Evolutionary conservation across 169 alveolate species (phyloP), one percentile per base, ranked within the genome.

Genomic region (Cryptosporidium canis): DNA sequence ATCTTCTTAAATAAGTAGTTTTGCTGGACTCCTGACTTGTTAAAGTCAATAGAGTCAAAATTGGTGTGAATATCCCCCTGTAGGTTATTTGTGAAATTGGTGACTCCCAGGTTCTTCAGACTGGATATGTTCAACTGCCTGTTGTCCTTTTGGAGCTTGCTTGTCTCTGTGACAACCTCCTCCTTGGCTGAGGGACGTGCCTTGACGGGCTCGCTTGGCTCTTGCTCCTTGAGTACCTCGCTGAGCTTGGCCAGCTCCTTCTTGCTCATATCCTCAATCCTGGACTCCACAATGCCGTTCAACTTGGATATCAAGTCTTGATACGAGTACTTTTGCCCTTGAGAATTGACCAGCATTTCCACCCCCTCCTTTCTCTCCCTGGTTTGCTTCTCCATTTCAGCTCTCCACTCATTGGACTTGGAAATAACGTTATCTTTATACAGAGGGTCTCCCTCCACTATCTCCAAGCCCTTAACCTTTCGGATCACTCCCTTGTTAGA

Each of bases 401-500:
- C n/a, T 21, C 27, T 16, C 87, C 87, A 77, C 5, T 24, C 55
- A 39, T 45, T 35, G n/a, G 87, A 55, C 72, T 58, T 77, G 8
- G 51, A 41, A n/a, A 77, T 61, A 3, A 77, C 27, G 14, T 77
- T 18, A 7, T 58, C 33, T n/a, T 18, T 58, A n/a, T 65, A 55
- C 29, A 77, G 27, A 16, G 87, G 87, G 0, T 77, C 72, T 21
- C 37, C 39, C 11, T 77, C 72, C 37, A 11, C 5, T 14, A 58
- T 7, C 31, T 77, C 55, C 12, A 12, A 24, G 8, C 18, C n/a
- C 47, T 58, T 77, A 33, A 58, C 45, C 16, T 77, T 77, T 41
- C 72, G 65, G n/a, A 77, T 35, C 9, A 29, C 12, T 8, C 87
- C 87, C 39, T 55, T 77, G 24, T 77, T 77, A 35, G 87, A 55